Evolutionary conservation across 768 basidiomycete species (phyloP), one percentile per base, ranked within the genome.

Genomic region (Leccinum barrowsii): DNA sequence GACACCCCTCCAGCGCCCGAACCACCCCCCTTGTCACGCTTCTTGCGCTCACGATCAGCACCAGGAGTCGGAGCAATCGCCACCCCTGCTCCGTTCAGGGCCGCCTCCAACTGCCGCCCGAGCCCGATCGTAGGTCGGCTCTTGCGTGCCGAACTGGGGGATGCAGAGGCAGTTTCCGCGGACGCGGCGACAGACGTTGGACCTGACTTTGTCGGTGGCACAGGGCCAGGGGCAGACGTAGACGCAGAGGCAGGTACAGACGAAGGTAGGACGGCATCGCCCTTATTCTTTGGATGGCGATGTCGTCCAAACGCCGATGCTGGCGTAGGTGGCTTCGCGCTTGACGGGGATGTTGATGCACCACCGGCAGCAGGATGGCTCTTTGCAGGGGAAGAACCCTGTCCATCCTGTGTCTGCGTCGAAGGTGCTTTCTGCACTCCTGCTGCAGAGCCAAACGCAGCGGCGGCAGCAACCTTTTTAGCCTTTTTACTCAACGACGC

Each of bases 91-190:
- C 86, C 84, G 57, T 72, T 89, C 28, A 91, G 71, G 7, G 89
- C 89, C 7, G 84, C 87, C 63, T 89, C 87, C 54, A 91, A 86
- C 13, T 89, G 86, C 12, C 88, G 78, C 0, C 78, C 85, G 7
- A 87, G 67, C 0, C 87, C 86, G 32, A 90, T 72, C 10, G 86
- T 76, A 1, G 86, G 86, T 6, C 87, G 81, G 5, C 70, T 62
- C 32, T 83, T 78, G 22, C 82, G 79, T 1, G 79, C 2, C 75
- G 58, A 0, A 60, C 56, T 59, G 15, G 70, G 37, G 3, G 71
- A 37, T 30, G 63, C 35, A 0, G 60, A n/a, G 26, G 58, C 53
- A 1, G n/a, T 44, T 7, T 59, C 50, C 59, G 51, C 47, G 11
- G 56, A 26, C 7, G 15, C 11, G 11, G 49, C 2, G n/a, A 42